Evolutionary conservation across 225 moss, liverwort and hornwort species (phyloP).

Genomic region (Antitrichia curtipendula): DNA sequence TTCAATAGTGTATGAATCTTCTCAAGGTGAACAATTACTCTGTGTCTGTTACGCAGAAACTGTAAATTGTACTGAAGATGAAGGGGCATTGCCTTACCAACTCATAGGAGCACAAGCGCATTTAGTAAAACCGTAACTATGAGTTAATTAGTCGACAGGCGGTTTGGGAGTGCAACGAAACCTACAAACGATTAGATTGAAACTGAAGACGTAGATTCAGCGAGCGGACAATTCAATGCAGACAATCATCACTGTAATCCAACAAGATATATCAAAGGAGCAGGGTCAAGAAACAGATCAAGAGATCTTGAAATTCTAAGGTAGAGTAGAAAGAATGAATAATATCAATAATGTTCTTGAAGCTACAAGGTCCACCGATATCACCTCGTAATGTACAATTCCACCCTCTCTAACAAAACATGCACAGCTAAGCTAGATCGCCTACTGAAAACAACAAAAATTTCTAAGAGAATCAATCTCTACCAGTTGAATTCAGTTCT

Average conservation of each 20-base stretch:
- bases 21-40: not conserved
- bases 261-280: not conserved
- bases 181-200: not conserved
- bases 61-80: not conserved
- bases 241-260: not conserved
- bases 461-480: not conserved
- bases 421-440: not conserved
- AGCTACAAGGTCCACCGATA: not conserved
- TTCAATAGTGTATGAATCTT: not conserved
- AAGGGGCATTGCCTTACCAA: not conserved
- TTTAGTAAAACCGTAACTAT: not conserved
- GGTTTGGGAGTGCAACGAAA: not conserved
- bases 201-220: not conserved
- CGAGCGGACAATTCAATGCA: not conserved
- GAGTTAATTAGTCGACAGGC: not conserved
- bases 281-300: not conserved
- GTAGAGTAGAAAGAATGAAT: not conserved
- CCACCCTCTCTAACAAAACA: not conserved
- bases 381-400: conserved; percentile 6
- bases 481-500: not conserved
- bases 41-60: not conserved
- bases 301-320: not conserved
- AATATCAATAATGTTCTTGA: not conserved
- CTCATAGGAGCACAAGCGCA: not conserved
- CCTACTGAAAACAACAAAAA: not conserved